Evolutionary conservation across 139 green algal species (phyloP).

Genomic region (Chlamydomonas sphaeroides): DNA sequence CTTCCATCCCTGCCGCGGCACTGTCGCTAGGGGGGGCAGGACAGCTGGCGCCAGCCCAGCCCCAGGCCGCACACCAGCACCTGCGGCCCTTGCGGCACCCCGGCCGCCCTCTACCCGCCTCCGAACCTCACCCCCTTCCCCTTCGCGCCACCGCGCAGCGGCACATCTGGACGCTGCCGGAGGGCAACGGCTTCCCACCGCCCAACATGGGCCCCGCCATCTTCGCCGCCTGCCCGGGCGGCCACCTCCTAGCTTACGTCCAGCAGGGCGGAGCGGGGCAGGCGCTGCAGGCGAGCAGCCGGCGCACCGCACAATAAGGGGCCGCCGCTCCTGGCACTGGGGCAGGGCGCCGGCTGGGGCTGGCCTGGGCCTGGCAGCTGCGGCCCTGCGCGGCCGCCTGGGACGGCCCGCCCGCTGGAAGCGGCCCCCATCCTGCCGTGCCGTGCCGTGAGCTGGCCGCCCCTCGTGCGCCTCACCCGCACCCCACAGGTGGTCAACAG

Average conservation of each 20-base stretch:
- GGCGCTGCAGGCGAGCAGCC: constrained; percentile 20
- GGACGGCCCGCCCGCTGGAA: too few relatives aligned
- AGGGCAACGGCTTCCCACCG: neutral
- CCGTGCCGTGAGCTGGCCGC: too few relatives aligned
- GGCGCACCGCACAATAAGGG: too few relatives aligned
- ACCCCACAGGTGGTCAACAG: too few relatives aligned
- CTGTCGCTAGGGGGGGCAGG: too few relatives aligned
- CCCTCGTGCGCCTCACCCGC: too few relatives aligned
- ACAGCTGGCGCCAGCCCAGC: neutral
- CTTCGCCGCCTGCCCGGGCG: constrained; percentile 37
- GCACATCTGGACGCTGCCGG: constrained; percentile 25
- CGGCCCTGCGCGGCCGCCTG: too few relatives aligned
- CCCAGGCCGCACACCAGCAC: neutral
- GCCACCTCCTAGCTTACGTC: constrained; percentile 39
- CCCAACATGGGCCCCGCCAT: constrained; percentile 10
- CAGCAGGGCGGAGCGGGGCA: constrained; percentile 26
- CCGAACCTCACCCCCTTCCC: neutral
- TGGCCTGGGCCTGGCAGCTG: too few relatives aligned
- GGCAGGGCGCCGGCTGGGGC: too few relatives aligned
- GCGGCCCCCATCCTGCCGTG: too few relatives aligned
- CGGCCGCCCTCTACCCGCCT: neutral
- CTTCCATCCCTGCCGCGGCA: too few relatives aligned
- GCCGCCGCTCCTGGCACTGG: too few relatives aligned
- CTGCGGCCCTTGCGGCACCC: neutral
- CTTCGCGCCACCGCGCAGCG: neutral